phyloP scores from a whole-genome alignment of 768 basidiomycete genomes.

The Leccinellum albellum region DNA sequence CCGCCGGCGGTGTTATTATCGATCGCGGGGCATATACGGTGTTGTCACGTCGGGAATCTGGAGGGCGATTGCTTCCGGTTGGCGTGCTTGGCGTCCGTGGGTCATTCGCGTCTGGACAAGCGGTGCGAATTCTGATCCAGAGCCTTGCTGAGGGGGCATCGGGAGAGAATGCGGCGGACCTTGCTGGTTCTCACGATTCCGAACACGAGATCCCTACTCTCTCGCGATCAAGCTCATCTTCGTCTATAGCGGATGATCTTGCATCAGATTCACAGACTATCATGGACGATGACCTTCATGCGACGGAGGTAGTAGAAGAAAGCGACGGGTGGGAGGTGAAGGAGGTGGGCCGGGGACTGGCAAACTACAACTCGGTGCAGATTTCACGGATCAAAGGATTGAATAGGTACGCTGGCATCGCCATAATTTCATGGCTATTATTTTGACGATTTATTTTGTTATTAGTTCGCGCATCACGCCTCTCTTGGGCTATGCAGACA shows the following conservation, averaged over 20 bases:
- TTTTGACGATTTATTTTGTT: conserved; percentile 11
- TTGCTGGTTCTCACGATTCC: conserved; percentile 16
- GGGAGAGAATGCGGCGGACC: conserved; percentile 27
- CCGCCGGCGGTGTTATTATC: conserved; percentile 84
- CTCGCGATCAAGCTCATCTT: conserved; percentile 37
- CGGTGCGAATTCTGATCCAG: conserved; percentile 76
- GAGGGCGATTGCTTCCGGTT: conserved; percentile 86
- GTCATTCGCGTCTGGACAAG: conserved; percentile 90
- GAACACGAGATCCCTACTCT: conserved; percentile 32
- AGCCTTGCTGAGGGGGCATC: conserved; percentile 27
- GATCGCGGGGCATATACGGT: conserved; percentile 87
- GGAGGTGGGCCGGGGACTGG: conserved; percentile 91
- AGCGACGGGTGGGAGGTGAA: conserved; percentile 64
- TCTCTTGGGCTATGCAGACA: conserved; percentile 89
- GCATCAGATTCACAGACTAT: conserved; percentile 20
- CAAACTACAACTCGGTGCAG: conserved; percentile 94
- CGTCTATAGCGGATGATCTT: conserved; percentile 29
- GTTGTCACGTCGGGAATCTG: conserved; percentile 79
- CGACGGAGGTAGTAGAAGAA: conserved; percentile 33
- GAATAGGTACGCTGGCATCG: conserved; percentile 66
- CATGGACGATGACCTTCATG: conserved; percentile 32
- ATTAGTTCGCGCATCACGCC: conserved; percentile 74
- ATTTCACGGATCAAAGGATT: conserved; percentile 83
- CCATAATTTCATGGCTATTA: neutral
- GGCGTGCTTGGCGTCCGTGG: conserved; percentile 88